Conservation (phyloP, 169 alveolate genomes). For the Cryptosporidium tyzzeri region DNA sequence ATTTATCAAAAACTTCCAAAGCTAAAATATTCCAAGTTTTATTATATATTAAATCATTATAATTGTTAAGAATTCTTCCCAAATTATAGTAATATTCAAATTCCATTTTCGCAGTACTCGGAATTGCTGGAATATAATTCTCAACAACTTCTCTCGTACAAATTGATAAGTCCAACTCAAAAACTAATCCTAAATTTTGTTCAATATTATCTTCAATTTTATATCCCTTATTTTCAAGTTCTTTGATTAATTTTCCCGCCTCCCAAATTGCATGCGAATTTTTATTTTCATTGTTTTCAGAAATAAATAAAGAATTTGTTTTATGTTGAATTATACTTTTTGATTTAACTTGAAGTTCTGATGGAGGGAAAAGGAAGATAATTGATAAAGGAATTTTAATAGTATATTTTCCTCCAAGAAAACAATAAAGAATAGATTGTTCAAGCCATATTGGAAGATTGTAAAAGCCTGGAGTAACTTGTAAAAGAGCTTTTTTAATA, state of each 20-base stretch:
- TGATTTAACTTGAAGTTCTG: not conserved
- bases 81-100: constrained; percentile 33
- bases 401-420: constrained; percentile 20
- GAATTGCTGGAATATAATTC: constrained; percentile 1
- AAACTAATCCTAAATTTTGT: not conserved
- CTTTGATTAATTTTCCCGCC: not conserved
- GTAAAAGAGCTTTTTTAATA: not conserved
- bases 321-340: not conserved
- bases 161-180: constrained; percentile 17
- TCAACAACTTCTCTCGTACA: constrained; percentile 5
- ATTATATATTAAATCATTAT: constrained; percentile 12
- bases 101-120: not conserved
- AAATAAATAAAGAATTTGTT: not conserved
- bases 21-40: constrained; percentile 18
- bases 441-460: constrained; percentile 65
- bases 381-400: constrained; percentile 21
- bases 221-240: constrained; percentile 13
- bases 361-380: constrained; percentile 51
- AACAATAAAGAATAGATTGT: constrained; percentile 21
- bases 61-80: not conserved
- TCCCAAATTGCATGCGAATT: constrained; percentile 40
- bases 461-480: constrained; percentile 49
- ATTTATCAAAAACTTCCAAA: constrained; percentile 30
- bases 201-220: not conserved
- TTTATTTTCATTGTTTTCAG: not conserved